Percentiles rank a stretch among this genome's conserved stretches.
Evolutionary conservation across 2,329 filamentous ascomycete species (phyloP).

Genomic region (Thielaviopsis punctulata): DNA sequence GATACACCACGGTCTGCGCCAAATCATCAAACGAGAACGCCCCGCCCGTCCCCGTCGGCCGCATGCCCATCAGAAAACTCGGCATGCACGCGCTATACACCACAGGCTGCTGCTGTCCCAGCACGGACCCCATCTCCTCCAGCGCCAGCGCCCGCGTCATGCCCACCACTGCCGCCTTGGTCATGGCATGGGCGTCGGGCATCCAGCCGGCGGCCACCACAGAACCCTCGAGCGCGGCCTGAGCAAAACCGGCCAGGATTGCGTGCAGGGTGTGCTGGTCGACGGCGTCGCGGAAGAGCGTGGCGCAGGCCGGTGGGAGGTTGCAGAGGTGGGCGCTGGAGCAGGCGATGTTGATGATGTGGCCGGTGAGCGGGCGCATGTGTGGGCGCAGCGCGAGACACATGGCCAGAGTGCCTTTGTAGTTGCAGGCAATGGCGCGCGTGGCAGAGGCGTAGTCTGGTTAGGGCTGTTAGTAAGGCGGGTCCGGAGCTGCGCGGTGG

Average conservation of each 20-base stretch:
- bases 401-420: background rate
- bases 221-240: background rate
- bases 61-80: background rate
- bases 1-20: background rate
- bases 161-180: background rate
- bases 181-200: background rate
- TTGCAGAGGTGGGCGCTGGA: background rate
- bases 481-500: background rate
- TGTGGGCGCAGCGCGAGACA: background rate
- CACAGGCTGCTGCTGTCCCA: background rate
- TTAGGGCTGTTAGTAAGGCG: background rate
- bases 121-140: background rate
- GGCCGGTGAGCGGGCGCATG: conserved; percentile 2
- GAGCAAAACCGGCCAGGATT: background rate
- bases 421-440: background rate
- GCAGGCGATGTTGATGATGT: background rate
- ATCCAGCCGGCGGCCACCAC: background rate
- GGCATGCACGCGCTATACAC: background rate
- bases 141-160: background rate
- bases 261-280: background rate
- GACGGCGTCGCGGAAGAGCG: background rate
- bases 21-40: background rate
- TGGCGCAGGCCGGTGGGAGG: background rate
- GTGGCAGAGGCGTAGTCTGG: background rate
- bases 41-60: background rate